These are phyloP conservation scores for Coprinopsis strossmayeri DNA, from an alignment of 768 basidiomycete species.

Conservation along the genomic window DNA sequence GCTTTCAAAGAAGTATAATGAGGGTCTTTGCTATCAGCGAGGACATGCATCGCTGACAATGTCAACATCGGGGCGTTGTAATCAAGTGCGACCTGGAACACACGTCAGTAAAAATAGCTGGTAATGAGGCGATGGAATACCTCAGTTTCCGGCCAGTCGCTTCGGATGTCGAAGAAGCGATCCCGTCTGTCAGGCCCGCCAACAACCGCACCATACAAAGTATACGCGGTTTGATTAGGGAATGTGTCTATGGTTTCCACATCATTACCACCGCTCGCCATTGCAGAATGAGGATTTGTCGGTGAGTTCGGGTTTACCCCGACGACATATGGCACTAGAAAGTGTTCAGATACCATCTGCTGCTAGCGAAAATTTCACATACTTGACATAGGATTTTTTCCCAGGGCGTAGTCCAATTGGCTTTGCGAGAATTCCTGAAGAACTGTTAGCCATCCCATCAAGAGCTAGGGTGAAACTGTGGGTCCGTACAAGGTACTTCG, in stretches of 20 bases:
- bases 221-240: constrained; percentile 65
- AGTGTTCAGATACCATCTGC: background rate
- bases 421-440: constrained; percentile 61
- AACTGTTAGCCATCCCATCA: background rate
- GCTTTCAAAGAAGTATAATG: constrained; percentile 68
- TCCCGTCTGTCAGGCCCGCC: constrained; percentile 81
- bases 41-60: constrained; percentile 70
- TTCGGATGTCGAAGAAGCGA: constrained; percentile 77
- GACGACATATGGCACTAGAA: constrained; percentile 73
- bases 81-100: constrained; percentile 63
- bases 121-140: constrained; percentile 26
- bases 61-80: constrained; percentile 90
- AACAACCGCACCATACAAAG: constrained; percentile 82
- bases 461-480: background rate
- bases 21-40: constrained; percentile 63
- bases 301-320: constrained; percentile 90
- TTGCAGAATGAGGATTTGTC: constrained; percentile 83
- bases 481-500: constrained; percentile 50
- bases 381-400: constrained; percentile 89
- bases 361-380: constrained; percentile 13
- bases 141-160: constrained; percentile 88
- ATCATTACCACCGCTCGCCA: constrained; percentile 79
- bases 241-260: constrained; percentile 62
- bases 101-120: background rate
- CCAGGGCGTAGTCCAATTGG: constrained; percentile 79